phyloP scores from a whole-genome alignment of 192 early-diverging fungal species.

The Thoreauomyces humboldtii region DNA sequence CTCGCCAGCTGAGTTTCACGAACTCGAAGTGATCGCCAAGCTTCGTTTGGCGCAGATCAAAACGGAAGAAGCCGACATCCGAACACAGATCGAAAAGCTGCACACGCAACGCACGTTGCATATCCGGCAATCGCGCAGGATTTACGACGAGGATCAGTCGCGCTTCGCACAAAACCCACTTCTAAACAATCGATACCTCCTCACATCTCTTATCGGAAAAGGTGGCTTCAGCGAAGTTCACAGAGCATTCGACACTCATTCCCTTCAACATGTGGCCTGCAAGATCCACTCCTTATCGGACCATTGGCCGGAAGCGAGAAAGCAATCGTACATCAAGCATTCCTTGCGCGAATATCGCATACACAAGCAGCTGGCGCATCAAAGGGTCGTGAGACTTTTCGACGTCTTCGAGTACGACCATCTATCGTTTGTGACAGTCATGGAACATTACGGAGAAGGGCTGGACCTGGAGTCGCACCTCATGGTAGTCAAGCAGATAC shows the following conservation, averaged over 20 bases:
- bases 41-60: conserved; percentile 21
- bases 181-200: conserved; percentile 28
- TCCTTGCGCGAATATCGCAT: conserved; percentile 31
- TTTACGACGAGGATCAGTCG: conserved; percentile 27
- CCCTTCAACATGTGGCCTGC: conserved; percentile 24
- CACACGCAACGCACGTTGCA: conserved; percentile 18
- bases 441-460: conserved; percentile 18
- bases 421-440: conserved; percentile 9
- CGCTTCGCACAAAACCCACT: conserved; percentile 28
- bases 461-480: conserved; percentile 12
- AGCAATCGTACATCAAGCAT: conserved; percentile 31
- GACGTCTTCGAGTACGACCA: conserved; percentile 27
- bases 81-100: conserved; percentile 6
- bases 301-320: conserved; percentile 27
- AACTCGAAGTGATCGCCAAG: conserved; percentile 31
- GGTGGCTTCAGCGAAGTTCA: conserved; percentile 38
- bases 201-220: conserved; percentile 25
- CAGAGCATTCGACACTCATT: conserved; percentile 25
- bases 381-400: conserved; percentile 13
- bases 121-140: conserved; percentile 20
- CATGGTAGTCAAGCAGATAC: conserved; percentile 6
- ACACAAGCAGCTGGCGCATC: conserved; percentile 24
- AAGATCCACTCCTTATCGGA: conserved; percentile 30
- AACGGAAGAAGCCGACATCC: conserved; percentile 25
- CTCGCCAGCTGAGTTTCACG: conserved; percentile 2